phyloP scores from a whole-genome alignment of 108 stramenopile species.

The Conticribra weissflogii region DNA sequence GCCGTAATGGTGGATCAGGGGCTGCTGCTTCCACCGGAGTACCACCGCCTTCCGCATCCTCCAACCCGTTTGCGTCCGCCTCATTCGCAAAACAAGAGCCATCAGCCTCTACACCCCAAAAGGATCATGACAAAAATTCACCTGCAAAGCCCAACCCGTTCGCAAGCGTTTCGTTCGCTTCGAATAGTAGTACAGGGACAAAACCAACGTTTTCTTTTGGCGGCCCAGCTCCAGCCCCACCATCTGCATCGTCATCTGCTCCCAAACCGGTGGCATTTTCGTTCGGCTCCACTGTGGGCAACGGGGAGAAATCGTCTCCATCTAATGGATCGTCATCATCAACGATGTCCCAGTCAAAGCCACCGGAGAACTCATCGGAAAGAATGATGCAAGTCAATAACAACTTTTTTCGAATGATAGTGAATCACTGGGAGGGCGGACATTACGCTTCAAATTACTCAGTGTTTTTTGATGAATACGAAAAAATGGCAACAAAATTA shows the following conservation, averaged over 20 bases:
- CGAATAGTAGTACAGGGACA: neutral
- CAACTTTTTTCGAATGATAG: constrained; percentile 1
- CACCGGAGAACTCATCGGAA: neutral
- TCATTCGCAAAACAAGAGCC: constrained; percentile 1
- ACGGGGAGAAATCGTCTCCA: too few relatives aligned
- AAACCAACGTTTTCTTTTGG: constrained; percentile 18
- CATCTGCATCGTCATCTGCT: constrained; percentile 3
- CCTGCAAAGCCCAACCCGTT: constrained; percentile 32
- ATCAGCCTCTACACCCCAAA: constrained; percentile 1
- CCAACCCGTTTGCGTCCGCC: constrained; percentile 18
- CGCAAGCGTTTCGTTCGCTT: constrained; percentile 24
- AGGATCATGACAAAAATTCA: constrained; percentile 3
- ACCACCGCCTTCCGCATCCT: constrained; percentile 9
- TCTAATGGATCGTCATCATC: neutral
- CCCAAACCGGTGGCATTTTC: neutral
- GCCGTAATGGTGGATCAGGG: too few relatives aligned
- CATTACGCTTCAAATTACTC: constrained; percentile 5
- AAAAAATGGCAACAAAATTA: neutral
- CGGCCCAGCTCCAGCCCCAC: constrained; percentile 9
- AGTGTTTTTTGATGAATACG: constrained; percentile 15
- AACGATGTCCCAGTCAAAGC: neutral
- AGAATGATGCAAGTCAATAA: constrained; percentile 5
- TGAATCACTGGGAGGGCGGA: constrained; percentile 13
- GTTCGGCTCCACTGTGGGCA: too few relatives aligned
- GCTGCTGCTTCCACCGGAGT: too few relatives aligned